Percentiles rank a stretch among this genome's conserved stretches.
These are phyloP conservation scores for Hypericum androsaemum DNA, from an alignment of 345 rosid species.

Conservation along the genomic window DNA sequence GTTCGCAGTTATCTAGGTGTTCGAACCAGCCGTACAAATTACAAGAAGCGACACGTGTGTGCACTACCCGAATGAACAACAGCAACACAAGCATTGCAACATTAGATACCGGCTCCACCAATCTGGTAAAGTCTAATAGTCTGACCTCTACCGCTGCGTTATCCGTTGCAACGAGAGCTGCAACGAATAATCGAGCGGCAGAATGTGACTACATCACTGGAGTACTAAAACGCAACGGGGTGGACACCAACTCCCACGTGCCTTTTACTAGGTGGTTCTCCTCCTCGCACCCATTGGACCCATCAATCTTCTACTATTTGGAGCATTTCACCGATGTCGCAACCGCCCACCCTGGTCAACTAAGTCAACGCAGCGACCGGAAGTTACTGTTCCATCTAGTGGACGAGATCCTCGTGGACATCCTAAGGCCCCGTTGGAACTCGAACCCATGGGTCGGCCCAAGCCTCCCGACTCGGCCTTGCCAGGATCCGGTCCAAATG, in stretches of 20 bases:
- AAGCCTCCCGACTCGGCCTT: background rate
- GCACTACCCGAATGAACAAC: slow-evolving; percentile 16
- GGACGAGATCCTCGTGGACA: slow-evolving; percentile 50
- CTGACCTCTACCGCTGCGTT: no score
- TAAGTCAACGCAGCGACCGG: slow-evolving; percentile 44
- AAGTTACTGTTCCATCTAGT: slow-evolving; percentile 58
- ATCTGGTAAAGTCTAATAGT: no score
- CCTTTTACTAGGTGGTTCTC: slow-evolving; percentile 1
- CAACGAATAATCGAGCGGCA: background rate
- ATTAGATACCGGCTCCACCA: no score
- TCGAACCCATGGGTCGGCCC: slow-evolving; percentile 39
- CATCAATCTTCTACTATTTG: slow-evolving; percentile 3
- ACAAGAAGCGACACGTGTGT: slow-evolving; percentile 16
- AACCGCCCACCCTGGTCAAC: slow-evolving; percentile 7
- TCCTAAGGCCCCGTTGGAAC: slow-evolving; percentile 44
- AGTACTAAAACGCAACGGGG: background rate
- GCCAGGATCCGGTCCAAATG: background rate
- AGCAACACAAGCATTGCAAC: background rate
- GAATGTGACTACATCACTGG: background rate
- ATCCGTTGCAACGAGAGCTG: no score
- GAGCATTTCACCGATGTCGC: background rate
- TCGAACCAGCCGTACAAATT: slow-evolving; percentile 47
- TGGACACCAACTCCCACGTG: background rate
- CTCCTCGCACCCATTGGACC: background rate
- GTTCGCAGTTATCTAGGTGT: slow-evolving; percentile 46